These are phyloP conservation scores for Ceraceosorus bombacis DNA, from an alignment of 1,284 basidiomycete species.

Conservation along the genomic window DNA sequence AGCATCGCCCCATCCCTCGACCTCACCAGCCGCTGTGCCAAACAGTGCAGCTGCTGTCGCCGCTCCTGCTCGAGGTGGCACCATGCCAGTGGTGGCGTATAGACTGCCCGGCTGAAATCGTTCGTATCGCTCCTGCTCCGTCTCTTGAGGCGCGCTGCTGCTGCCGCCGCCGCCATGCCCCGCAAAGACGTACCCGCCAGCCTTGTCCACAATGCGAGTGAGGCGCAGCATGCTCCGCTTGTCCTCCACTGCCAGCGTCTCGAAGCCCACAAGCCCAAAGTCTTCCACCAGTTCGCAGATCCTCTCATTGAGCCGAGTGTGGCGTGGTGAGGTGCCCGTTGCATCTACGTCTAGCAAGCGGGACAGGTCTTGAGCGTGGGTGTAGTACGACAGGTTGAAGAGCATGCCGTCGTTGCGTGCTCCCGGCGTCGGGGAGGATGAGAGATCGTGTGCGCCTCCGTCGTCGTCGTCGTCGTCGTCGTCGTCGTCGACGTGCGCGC, in stretches of 20 bases:
- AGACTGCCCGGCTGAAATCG: constrained; percentile 13
- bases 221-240: constrained; percentile 42
- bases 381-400: constrained; percentile 96
- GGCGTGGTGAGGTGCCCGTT: not conserved
- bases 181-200: constrained; percentile 41
- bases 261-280: constrained; percentile 87
- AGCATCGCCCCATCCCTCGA: constrained; percentile 33
- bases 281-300: constrained; percentile 89
- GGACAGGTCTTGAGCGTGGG: constrained; percentile 89
- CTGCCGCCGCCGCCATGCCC: not conserved
- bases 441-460: too few species aligned
- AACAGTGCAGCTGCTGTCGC: constrained; percentile 32
- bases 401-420: constrained; percentile 39
- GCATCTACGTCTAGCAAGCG: constrained; percentile 62
- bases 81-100: constrained; percentile 16
- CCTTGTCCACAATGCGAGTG: constrained; percentile 40
- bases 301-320: constrained; percentile 63
- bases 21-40: constrained; percentile 32
- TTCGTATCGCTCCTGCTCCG: constrained; percentile 12
- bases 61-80: constrained; percentile 12
- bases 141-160: constrained; percentile 7
- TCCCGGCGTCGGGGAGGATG: too few species aligned
- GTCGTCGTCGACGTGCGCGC: constrained; percentile 7
- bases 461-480: constrained; percentile 7
- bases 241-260: constrained; percentile 67